Evolutionary conservation across 2,329 filamentous ascomycete genomes (phyloP).

Genomic region (Phaeosphaeriaceae sp.): DNA sequence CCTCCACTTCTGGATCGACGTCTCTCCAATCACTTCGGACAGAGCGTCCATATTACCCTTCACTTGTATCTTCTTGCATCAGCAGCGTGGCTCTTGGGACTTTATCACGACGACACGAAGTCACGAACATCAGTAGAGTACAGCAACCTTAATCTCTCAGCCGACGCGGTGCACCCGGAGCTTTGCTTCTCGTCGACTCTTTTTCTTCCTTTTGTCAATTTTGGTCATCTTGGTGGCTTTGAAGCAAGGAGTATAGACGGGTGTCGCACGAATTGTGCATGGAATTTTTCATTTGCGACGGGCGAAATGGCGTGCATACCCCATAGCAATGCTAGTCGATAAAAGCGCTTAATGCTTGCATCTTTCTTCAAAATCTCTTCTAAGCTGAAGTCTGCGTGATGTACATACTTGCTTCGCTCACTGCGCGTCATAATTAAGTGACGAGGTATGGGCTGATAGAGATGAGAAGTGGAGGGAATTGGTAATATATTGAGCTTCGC

Average conservation of each 20-base stretch:
- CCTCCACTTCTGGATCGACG: not conserved
- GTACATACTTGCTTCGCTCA: not conserved
- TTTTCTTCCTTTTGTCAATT: slow-evolving; percentile 14
- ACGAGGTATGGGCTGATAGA: not conserved
- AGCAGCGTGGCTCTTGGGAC: slow-evolving; percentile 32
- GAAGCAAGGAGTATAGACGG: slow-evolving; percentile 28
- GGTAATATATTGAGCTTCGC: not conserved
- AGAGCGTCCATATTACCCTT: slow-evolving; percentile 24
- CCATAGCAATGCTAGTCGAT: slow-evolving; percentile 15
- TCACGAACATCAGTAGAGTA: slow-evolving; percentile 39
- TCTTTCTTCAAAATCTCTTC: slow-evolving; percentile 7
- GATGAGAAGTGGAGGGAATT: not conserved
- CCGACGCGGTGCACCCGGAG: slow-evolving; percentile 12
- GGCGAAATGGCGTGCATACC: slow-evolving; percentile 9
- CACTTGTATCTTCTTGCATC: slow-evolving; percentile 43
- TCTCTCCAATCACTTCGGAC: not conserved
- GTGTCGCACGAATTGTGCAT: slow-evolving; percentile 24
- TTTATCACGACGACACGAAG: slow-evolving; percentile 46
- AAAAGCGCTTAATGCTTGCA: slow-evolving; percentile 36
- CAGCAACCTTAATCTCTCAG: slow-evolving; percentile 27
- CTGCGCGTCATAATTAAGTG: no score
- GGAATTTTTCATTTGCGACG: slow-evolving; percentile 7
- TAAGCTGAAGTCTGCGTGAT: not conserved
- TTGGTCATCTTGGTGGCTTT: slow-evolving; percentile 14
- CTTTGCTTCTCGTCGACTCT: slow-evolving; percentile 15